Conservation (phyloP, 345 rosid species). For the Pistacia integerrima region DNA sequence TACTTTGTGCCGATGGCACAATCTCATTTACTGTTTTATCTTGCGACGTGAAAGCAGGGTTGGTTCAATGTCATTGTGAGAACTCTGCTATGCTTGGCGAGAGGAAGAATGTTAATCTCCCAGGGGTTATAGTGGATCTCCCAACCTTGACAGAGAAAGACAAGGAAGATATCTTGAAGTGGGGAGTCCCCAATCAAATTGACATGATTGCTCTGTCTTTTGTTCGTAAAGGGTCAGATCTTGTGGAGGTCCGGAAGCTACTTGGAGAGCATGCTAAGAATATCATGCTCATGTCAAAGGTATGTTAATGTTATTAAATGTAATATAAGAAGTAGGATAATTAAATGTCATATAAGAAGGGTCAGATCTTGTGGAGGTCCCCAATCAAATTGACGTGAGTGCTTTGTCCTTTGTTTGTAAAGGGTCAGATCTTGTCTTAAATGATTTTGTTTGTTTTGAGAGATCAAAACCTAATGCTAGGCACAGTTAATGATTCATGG, state of each 20-base stretch:
- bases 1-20: conserved; percentile 97
- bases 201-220: conserved; percentile 98
- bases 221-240: conserved; percentile 93
- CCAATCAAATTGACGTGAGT: no score
- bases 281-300: conserved; percentile 99
- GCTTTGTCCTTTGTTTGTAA: no score
- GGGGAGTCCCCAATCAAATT: conserved; percentile 93
- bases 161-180: conserved; percentile 85
- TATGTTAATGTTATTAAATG: conserved; percentile 26
- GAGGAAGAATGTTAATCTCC: conserved; percentile 97
- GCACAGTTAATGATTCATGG: not conserved
- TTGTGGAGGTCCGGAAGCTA: conserved; percentile 79
- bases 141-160: conserved; percentile 97
- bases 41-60: conserved; percentile 64
- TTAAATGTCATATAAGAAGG: no score
- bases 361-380: no score
- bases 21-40: conserved; percentile 83
- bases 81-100: conserved; percentile 92
- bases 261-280: conserved; percentile 76
- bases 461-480: not conserved
- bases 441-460: not conserved
- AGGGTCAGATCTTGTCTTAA: no score
- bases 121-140: conserved; percentile 96
- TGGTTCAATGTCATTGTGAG: conserved; percentile 85
- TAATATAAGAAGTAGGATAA: not conserved